phyloP scores from a whole-genome alignment of 305 asterid genomes.

The Petunia hybrid region DNA sequence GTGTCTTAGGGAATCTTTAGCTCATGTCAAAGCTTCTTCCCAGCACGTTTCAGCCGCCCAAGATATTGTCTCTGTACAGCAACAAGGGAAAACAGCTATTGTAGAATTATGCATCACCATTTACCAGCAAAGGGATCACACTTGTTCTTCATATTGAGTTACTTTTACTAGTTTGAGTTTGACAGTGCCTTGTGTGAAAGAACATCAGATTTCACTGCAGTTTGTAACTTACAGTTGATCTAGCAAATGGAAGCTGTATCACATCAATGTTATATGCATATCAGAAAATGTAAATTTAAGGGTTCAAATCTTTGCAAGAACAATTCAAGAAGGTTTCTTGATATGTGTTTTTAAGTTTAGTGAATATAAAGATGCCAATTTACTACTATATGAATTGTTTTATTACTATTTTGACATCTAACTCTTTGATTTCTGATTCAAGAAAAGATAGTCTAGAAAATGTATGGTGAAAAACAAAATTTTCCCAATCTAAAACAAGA shows the following conservation, averaged over 20 bases:
- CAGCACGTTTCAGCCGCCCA: not conserved
- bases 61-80: not conserved
- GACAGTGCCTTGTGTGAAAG: too few relatives aligned
- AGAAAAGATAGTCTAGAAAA: not conserved
- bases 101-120: conserved; percentile 8
- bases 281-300: not conserved
- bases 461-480: too few relatives aligned
- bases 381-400: not conserved
- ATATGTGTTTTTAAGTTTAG: not conserved
- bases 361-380: not conserved
- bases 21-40: conserved; percentile 9
- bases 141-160: not conserved
- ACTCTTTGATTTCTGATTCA: not conserved
- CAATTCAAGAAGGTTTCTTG: conserved; percentile 2
- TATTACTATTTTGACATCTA: not conserved
- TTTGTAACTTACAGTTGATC: too few relatives aligned
- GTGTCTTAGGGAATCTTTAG: conserved; percentile 5
- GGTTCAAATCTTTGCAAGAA: not conserved
- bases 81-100: conserved; percentile 8
- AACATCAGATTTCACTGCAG: too few relatives aligned
- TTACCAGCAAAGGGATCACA: not conserved
- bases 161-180: not conserved
- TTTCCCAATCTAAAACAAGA: not conserved
- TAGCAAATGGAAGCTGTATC: not conserved
- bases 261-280: not conserved